Evolutionary conservation across 805 yeast species (phyloP).

Genomic region (Lachancea thermotolerans): DNA sequence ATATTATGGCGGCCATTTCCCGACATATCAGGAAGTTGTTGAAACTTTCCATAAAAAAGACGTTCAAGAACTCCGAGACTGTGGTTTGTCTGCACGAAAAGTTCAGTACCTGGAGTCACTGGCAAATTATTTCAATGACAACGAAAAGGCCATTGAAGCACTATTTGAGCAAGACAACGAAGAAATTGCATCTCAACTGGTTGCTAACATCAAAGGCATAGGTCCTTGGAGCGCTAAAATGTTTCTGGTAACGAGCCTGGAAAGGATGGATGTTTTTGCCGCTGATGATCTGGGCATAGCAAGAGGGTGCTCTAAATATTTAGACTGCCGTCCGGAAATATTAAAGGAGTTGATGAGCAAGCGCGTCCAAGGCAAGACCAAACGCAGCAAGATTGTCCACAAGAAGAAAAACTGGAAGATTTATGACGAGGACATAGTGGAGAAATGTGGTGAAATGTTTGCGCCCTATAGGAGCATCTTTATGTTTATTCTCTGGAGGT

Average conservation of each 20-base stretch:
- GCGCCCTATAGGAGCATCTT: slow-evolving; percentile 61
- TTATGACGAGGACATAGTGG: slow-evolving; percentile 51
- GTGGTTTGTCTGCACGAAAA: slow-evolving; percentile 68
- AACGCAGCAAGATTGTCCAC: slow-evolving; percentile 33
- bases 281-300: slow-evolving; percentile 79
- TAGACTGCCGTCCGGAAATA: slow-evolving; percentile 46
- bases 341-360: slow-evolving; percentile 39
- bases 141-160: slow-evolving; percentile 31
- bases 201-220: slow-evolving; percentile 53
- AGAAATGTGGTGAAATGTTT: slow-evolving; percentile 49
- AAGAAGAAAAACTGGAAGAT: slow-evolving; percentile 61
- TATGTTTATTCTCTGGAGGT: slow-evolving; percentile 70
- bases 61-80: slow-evolving; percentile 45
- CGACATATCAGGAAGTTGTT: slow-evolving; percentile 46
- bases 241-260: slow-evolving; percentile 70
- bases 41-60: slow-evolving; percentile 19
- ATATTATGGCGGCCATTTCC: slow-evolving; percentile 36
- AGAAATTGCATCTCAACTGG: slow-evolving; percentile 43
- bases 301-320: slow-evolving; percentile 65
- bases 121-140: slow-evolving; percentile 42
- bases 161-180: slow-evolving; percentile 35
- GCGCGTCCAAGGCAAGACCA: slow-evolving; percentile 26
- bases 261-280: slow-evolving; percentile 64
- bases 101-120: slow-evolving; percentile 53
- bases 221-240: slow-evolving; percentile 87